Conservation (phyloP, 2,329 filamentous ascomycete genomes). For the Chrysosporium queenslandicum region DNA sequence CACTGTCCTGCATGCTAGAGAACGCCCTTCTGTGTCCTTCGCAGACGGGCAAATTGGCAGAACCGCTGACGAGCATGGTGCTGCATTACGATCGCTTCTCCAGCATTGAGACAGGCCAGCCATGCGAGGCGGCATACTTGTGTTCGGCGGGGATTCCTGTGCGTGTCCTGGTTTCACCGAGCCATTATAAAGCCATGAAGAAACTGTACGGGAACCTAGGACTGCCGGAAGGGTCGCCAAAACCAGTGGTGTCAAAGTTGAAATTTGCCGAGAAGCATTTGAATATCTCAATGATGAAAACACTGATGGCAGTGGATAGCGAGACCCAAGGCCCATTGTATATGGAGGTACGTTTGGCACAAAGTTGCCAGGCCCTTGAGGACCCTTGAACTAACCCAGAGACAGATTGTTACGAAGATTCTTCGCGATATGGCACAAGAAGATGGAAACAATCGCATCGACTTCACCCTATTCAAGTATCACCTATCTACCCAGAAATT, state of each 20-base stretch:
- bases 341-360: slow-evolving; percentile 30
- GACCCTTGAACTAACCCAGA: not conserved
- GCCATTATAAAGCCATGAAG: slow-evolving; percentile 37
- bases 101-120: slow-evolving; percentile 25
- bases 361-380: too few relatives aligned
- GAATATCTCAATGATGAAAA: slow-evolving; percentile 45
- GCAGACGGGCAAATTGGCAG: slow-evolving; percentile 35
- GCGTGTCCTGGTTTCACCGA: slow-evolving; percentile 44
- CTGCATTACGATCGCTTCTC: slow-evolving; percentile 48
- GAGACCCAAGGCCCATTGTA: slow-evolving; percentile 42
- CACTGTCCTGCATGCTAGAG: slow-evolving; percentile 49
- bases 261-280: slow-evolving; percentile 41
- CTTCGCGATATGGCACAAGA: slow-evolving; percentile 42
- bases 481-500: slow-evolving; percentile 35
- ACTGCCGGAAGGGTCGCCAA: slow-evolving; percentile 21
- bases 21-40: slow-evolving; percentile 26
- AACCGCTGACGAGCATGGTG: slow-evolving; percentile 45
- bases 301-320: slow-evolving; percentile 43
- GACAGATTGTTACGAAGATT: slow-evolving; percentile 37
- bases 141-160: slow-evolving; percentile 41
- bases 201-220: slow-evolving; percentile 34
- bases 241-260: slow-evolving; percentile 39
- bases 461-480: slow-evolving; percentile 39
- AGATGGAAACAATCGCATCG: slow-evolving; percentile 33
- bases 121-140: slow-evolving; percentile 49